Evolutionary conservation across 345 rosid species (phyloP).

Genomic region (Raphanus sativus): DNA sequence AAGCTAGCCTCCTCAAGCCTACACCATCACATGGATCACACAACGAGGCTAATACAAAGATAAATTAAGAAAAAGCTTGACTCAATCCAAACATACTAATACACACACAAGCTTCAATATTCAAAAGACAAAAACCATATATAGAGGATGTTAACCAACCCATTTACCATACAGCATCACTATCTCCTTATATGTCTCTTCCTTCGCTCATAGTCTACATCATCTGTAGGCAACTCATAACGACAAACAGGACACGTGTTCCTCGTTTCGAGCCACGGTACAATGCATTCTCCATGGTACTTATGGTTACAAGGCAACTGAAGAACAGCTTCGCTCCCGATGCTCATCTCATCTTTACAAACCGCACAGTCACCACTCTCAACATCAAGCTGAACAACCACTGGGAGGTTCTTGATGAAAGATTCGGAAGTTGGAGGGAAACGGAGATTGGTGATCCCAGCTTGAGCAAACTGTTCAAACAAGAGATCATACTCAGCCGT

Average conservation of each 20-base stretch:
- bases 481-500: slow-evolving; percentile 63
- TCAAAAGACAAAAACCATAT: slow-evolving; percentile 10
- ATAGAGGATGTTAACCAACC: neutral
- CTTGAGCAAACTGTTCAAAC: slow-evolving; percentile 76
- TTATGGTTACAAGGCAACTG: slow-evolving; percentile 78
- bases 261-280: slow-evolving; percentile 79
- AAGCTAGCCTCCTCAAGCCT: neutral
- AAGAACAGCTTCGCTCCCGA: slow-evolving; percentile 54
- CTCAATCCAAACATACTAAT: slow-evolving; percentile 8
- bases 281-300: slow-evolving; percentile 84
- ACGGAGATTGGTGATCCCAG: slow-evolving; percentile 49
- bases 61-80: neutral
- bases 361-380: slow-evolving; percentile 41
- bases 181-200: slow-evolving; percentile 33
- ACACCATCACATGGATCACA: neutral
- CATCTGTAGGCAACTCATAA: slow-evolving; percentile 81
- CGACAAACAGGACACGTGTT: slow-evolving; percentile 97
- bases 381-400: slow-evolving; percentile 43
- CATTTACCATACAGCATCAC: slow-evolving; percentile 1
- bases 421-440: slow-evolving; percentile 67
- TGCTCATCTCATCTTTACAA: slow-evolving; percentile 78
- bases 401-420: slow-evolving; percentile 61
- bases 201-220: slow-evolving; percentile 69
- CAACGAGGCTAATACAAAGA: neutral
- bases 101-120: neutral